Base-by-base conservation (phyloP, 495 filamentous ascomycete genomes). In the Aspergillus funiculosus region DNA sequence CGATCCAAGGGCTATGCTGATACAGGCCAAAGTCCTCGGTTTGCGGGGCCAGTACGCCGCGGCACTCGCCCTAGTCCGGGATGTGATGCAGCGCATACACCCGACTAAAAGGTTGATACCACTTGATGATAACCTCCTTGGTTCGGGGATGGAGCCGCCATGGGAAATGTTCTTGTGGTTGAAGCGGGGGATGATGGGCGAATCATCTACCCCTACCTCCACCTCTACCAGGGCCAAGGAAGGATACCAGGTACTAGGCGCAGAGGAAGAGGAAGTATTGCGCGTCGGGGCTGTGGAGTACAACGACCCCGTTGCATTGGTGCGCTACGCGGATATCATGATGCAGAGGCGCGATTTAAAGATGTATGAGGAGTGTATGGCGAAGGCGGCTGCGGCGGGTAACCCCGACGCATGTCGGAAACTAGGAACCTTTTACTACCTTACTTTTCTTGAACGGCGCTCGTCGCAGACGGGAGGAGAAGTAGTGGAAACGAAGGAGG, bases 351-450 rank as follows among this genome's bases (percentile, higher is more conserved):
- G 48, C 4, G 50, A 64, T 5, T 52, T 48, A 18, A 52, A 61
- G 0, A 14, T 13, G 18, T 73, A 73, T 45, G 67, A 70, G 43
- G 48, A 67, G 39, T 61, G 34, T 39, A 65, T 73, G 62, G 43
- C 13, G 37, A 55, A 58, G 31, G 67, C 68, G 19, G 68, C 68
- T 0, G 51, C 50, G 2, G 35, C 54, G 1, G 65, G 63, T 0
- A 13, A 63, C 14, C 5, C 5, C 0, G 31, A 51, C 5, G 68
- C 69, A 1, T 64, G 62, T 46, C 29, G 57, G 5, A 61, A 57
- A 39, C 45, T 73, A 10, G 69, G 57, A 2, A 68, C 68, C 39
- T 67, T 57, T 50, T 73, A 73, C 42, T 67, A 63, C 37, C 56
- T 53, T 19, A 68, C 54, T 6, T 61, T 28, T 13, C 46, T 49